Evolutionary conservation across 495 filamentous ascomycete species (phyloP), one percentile per base, ranked within the genome.

Genomic region (Aspergillus kassunensis): DNA sequence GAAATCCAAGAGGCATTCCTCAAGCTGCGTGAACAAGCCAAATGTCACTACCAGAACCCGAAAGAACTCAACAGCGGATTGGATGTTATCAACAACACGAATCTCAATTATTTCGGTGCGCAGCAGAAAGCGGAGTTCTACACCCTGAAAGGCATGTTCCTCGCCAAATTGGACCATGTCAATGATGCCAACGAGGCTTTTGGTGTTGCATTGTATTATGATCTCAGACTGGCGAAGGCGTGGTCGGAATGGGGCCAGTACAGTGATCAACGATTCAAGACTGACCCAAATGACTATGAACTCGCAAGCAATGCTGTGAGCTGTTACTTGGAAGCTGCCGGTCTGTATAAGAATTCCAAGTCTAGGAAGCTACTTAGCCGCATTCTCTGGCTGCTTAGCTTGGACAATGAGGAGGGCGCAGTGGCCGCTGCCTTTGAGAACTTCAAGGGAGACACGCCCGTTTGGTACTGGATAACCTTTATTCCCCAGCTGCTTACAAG

Each of bases 221-320:
- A 99, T 58, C 86, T 99, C 58, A 88, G 88, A 55, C 81, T 96
- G 25, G 86, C 93, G 0, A 99, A 99, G 68, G 95, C 95, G 5
- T 99, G 95, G 95, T 92, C 93, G 50, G 95, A 97, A 70, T 99
- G 95, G 95, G 95, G 92, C 39, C 89, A 92, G 60, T 99, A 96
- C 73, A 97, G 93, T 64, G 95, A 99, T 64, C 82, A 86, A 45
- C 84, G 90, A 30, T 99, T 96, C 76, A 97, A 96, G 70, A 84
- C 87, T 45, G 85, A 95, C 52, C 86, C 91, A 0, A 72, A 77
- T 2, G 86, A 96, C 57, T 79, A 91, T 49, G 81, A 81, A 36
- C 78, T 87, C 49, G 95, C 92, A 2, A 88, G 85, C 52, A 91
- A 92, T 70, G 93, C 95, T 0, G 80, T 97, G 15, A 96, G 91